Evolutionary conservation across 768 basidiomycete genomes (phyloP).

Genomic region (Kwoniella shandongensis): DNA sequence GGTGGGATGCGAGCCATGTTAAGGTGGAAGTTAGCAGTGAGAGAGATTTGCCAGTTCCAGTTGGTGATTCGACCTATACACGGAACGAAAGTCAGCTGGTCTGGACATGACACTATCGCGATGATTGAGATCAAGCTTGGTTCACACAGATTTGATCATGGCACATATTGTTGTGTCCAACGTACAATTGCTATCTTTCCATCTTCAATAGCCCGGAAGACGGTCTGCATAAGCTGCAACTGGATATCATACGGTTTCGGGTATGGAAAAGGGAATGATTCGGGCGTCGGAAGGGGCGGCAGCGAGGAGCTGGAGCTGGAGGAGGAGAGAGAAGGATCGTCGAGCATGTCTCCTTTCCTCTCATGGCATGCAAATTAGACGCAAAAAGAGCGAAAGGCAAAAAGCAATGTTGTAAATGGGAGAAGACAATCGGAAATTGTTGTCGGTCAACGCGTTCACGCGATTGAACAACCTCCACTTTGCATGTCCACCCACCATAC

Average conservation of each 20-base stretch:
- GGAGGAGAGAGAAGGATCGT: background rate
- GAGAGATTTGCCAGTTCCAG: constrained; percentile 52
- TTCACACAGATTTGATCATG: background rate
- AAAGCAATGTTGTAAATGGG: no score
- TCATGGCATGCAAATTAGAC: background rate
- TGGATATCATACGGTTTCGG: constrained; percentile 81
- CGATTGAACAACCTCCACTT: no score
- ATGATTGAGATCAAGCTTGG: background rate
- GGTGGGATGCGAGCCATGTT: constrained; percentile 45
- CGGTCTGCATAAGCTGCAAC: constrained; percentile 77
- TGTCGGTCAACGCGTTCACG: no score
- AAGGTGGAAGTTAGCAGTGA: constrained; percentile 50
- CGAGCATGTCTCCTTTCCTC: background rate
- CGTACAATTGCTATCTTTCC: constrained; percentile 70
- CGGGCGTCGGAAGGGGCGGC: constrained; percentile 63
- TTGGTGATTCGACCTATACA: constrained; percentile 50
- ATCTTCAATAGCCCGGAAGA: constrained; percentile 74
- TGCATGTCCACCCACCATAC: no score
- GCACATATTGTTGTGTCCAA: background rate
- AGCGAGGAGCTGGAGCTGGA: no score
- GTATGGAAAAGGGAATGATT: constrained; percentile 78
- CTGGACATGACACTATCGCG: no score
- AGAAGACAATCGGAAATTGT: no score
- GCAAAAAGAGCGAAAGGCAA: no score
- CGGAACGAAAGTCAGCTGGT: background rate